Evolutionary conservation across 2,329 filamentous ascomycete species (phyloP).

Genomic region (Zarea fungicola): DNA sequence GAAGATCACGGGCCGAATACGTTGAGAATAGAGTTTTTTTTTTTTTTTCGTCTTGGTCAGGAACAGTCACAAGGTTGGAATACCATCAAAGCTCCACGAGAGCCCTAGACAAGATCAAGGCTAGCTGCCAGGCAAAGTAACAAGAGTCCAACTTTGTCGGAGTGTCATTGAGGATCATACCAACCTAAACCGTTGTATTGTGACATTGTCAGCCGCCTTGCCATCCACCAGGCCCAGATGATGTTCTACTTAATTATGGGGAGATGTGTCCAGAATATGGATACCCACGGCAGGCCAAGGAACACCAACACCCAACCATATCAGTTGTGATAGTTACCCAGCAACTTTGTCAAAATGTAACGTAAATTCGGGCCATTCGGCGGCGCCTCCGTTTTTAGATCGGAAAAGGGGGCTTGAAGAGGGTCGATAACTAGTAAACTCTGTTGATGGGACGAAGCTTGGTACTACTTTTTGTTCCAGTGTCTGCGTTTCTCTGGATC

Average conservation of each 20-base stretch:
- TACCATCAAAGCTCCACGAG: background rate
- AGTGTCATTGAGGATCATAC: background rate
- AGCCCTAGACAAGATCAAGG: background rate
- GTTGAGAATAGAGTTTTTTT: background rate
- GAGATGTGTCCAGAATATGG: background rate
- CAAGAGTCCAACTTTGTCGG: background rate
- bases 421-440: background rate
- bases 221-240: background rate
- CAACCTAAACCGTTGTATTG: background rate
- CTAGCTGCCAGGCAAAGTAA: background rate
- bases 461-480: background rate
- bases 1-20: background rate
- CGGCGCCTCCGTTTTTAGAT: conserved; percentile 1
- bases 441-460: background rate
- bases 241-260: background rate
- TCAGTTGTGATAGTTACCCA: background rate
- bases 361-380: background rate
- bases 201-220: background rate
- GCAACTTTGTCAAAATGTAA: background rate
- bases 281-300: background rate
- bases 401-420: background rate
- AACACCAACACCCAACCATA: too few relatives aligned
- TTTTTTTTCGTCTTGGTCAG: background rate
- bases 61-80: background rate
- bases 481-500: background rate